A percentile compares a stretch with the other conserved stretches of the same genome.
Evolutionary conservation across 2,329 filamentous ascomycete species (phyloP).

Genomic region (Fusarium temperatum): DNA sequence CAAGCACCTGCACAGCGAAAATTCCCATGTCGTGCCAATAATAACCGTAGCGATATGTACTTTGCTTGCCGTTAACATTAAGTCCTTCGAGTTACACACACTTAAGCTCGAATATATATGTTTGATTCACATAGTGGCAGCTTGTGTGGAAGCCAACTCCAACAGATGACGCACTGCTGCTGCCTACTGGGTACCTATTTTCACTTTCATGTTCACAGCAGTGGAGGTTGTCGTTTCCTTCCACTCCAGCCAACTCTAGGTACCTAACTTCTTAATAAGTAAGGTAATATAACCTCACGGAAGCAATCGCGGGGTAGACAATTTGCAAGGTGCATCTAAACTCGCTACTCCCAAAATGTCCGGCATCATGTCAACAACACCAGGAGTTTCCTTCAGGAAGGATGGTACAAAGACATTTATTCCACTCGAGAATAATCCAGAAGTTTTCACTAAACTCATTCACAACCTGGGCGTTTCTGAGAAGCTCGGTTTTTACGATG

Average conservation of each 20-base stretch:
- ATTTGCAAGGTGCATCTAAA: not conserved
- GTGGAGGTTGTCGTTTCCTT: not conserved
- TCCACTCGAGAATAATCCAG: slow-evolving; percentile 71
- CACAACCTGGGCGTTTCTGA: slow-evolving; percentile 75
- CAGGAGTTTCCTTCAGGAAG: slow-evolving; percentile 22
- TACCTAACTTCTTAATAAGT: not conserved
- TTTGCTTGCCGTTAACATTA: not conserved
- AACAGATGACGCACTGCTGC: slow-evolving; percentile 20
- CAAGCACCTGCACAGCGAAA: not conserved
- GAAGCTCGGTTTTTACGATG: slow-evolving; percentile 78
- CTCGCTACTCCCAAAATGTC: not conserved
- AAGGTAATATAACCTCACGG: not conserved
- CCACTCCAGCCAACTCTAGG: not conserved
- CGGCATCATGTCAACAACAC: slow-evolving; percentile 24
- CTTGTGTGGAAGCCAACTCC: not conserved
- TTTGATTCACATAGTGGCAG: not conserved
- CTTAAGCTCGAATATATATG: not conserved
- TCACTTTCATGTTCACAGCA: slow-evolving; percentile 2
- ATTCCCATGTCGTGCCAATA: not conserved
- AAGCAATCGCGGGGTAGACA: slow-evolving; percentile 12
- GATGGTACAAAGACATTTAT: slow-evolving; percentile 49
- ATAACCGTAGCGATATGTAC: not conserved
- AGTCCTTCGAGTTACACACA: not conserved
- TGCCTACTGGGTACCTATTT: slow-evolving; percentile 9
- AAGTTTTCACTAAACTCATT: slow-evolving; percentile 78